Percentiles rank a stretch among this genome's conserved stretches.
phyloP scores from a whole-genome alignment of 1,284 basidiomycete species.

The Coriolopsis trogii region DNA sequence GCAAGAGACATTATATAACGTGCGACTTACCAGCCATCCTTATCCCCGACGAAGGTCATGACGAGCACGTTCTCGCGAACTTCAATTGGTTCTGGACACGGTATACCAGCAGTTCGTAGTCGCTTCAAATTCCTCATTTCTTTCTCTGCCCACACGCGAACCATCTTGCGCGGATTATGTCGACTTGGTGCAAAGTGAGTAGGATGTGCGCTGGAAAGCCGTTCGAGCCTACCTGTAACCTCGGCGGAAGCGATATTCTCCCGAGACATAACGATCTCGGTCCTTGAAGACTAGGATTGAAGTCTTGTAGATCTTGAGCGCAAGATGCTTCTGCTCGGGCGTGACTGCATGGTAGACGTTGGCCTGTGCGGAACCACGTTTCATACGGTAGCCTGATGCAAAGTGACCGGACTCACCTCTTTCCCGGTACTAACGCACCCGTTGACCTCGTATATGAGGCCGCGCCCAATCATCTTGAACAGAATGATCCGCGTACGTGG shows the following conservation, averaged over 20 bases:
- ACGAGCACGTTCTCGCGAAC: constrained; percentile 97
- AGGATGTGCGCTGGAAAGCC: background rate
- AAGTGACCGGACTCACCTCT: constrained; percentile 64
- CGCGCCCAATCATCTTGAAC: constrained; percentile 92
- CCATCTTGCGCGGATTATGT: constrained; percentile 98
- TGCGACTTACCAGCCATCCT: constrained; percentile 73
- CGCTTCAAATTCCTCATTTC: constrained; percentile 96
- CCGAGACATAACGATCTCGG: constrained; percentile 91
- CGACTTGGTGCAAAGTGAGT: constrained; percentile 42
- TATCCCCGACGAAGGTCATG: constrained; percentile 90
- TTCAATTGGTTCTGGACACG: constrained; percentile 89
- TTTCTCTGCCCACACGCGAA: constrained; percentile 98
- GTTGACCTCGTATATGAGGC: constrained; percentile 84
- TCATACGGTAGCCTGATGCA: background rate
- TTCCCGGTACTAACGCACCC: constrained; percentile 96
- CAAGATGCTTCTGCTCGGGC: constrained; percentile 66
- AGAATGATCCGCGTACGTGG: constrained; percentile 88
- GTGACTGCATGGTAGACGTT: constrained; percentile 91
- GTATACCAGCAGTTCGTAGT: constrained; percentile 79
- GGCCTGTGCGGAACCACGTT: constrained; percentile 53
- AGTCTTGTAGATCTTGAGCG: constrained; percentile 98
- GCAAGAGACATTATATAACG: background rate
- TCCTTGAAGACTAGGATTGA: constrained; percentile 98
- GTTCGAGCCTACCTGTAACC: constrained; percentile 64
- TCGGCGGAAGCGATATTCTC: constrained; percentile 91